Percentiles rank a stretch among this genome's conserved stretches.
Evolutionary conservation across 805 yeast species (phyloP).

Genomic region (Spathaspora hagerdaliae): DNA sequence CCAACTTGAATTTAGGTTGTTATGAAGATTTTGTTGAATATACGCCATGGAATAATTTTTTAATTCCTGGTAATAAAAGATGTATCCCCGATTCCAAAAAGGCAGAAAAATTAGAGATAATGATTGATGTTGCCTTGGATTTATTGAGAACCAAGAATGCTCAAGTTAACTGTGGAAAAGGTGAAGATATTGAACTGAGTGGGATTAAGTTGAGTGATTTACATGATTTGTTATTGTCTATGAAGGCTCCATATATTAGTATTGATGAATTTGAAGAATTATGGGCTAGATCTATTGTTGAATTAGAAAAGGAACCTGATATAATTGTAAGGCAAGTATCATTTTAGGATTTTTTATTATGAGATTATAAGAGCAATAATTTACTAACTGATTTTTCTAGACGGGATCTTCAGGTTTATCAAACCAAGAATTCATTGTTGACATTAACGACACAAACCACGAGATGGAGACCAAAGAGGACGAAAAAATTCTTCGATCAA

Average conservation of each 20-base stretch:
- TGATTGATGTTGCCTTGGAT: conserved; percentile 64
- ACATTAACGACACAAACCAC: conserved; percentile 32
- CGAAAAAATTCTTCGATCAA: conserved; percentile 65
- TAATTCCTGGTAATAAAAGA: conserved; percentile 42
- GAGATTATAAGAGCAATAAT: not conserved
- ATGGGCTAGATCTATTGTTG: conserved; percentile 63
- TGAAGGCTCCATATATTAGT: conserved; percentile 45
- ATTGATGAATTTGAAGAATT: conserved; percentile 69
- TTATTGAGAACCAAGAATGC: conserved; percentile 69
- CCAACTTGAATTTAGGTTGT: conserved; percentile 59
- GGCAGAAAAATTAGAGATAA: conserved; percentile 60
- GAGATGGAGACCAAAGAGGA: conserved; percentile 26
- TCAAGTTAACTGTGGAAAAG: conserved; percentile 51
- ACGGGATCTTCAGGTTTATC: conserved; percentile 8
- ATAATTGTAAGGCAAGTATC: conserved; percentile 73
- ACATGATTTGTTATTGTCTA: conserved; percentile 45
- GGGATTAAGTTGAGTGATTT: conserved; percentile 50
- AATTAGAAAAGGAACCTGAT: conserved; percentile 63
- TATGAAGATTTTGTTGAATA: conserved; percentile 56
- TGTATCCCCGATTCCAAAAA: conserved; percentile 76
- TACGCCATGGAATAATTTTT: conserved; percentile 58
- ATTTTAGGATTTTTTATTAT: not conserved
- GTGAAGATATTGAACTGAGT: conserved; percentile 39
- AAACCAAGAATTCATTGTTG: conserved; percentile 15
- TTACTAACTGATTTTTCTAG: conserved; percentile 24